Conservation (phyloP, 1,284 basidiomycete species). For the Cryptococcus sp. region DNA sequence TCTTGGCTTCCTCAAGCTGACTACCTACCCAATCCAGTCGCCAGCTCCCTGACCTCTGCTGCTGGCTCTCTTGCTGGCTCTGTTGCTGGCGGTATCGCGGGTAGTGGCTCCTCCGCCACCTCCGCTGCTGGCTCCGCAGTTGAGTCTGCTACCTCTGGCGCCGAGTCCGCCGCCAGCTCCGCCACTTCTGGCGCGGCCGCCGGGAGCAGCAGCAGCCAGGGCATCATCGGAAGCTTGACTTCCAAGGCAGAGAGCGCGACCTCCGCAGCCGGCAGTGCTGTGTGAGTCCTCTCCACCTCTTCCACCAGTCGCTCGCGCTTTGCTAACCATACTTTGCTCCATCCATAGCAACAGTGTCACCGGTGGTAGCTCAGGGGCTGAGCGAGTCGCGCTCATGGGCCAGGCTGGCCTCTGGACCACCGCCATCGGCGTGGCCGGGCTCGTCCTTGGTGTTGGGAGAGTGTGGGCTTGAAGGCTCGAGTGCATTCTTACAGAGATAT, state of each 20-base stretch:
- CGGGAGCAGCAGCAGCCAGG: too few relatives aligned
- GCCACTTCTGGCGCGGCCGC: constrained; percentile 5
- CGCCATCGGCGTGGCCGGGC: constrained; percentile 21
- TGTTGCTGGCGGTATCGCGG: constrained; percentile 12
- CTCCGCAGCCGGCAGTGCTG: neutral
- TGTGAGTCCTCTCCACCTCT: neutral
- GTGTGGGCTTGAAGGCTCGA: constrained; percentile 17
- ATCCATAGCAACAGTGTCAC: neutral
- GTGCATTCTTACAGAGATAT: too few relatives aligned
- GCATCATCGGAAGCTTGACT: too few relatives aligned
- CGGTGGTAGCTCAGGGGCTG: constrained; percentile 3
- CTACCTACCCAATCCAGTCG: constrained; percentile 5
- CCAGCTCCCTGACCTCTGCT: constrained; percentile 4
- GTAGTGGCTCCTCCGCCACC: constrained; percentile 11
- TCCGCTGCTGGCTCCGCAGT: constrained; percentile 9
- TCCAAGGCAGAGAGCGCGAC: neutral
- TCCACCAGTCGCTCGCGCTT: too few relatives aligned
- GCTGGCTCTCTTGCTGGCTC: constrained; percentile 5
- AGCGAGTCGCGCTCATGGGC: constrained; percentile 5
- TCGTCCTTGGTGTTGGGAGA: constrained; percentile 21
- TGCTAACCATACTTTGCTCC: too few relatives aligned
- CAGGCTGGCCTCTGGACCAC: constrained; percentile 16
- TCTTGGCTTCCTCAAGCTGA: neutral
- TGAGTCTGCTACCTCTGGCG: constrained; percentile 9
- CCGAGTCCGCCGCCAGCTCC: constrained; percentile 4